Base-by-base conservation (phyloP, 805 yeast species). In the Gaillardinia entomophila region DNA sequence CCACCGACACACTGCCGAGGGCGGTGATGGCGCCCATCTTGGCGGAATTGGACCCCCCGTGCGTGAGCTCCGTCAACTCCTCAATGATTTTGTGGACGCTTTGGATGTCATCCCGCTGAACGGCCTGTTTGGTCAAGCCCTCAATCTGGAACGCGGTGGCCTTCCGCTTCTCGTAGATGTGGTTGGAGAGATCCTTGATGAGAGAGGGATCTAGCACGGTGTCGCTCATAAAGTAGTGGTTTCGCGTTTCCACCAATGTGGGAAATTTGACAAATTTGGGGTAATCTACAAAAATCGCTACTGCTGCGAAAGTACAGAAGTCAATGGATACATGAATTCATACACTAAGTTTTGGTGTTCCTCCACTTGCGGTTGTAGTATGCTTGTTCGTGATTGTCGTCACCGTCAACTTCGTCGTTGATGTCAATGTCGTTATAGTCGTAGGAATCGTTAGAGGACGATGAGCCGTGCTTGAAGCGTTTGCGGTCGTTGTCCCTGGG, bases 1-100 rank as follows among this genome's bases (percentile, higher is more conserved):
- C 97, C 35, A 92, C 89, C 0, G 96, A 88, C 3, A 88, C 92
- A 10, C 96, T 95, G 4, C 97, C 98, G 13, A 92, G 64, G 0
- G 97, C 97, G 43, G 95, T 90, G 26, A 90, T 69, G 0, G 97
- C 97, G 12, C 98, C 98, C 67, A 88, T 89, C 46, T 96, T 74
- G 12, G 67, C 67, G 4, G 95, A 19, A 30, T 60, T 63, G 26
- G 69, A 83, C 71, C 32, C 96, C 78, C 60, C 85, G 31, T 53
- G 55, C 79, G 66, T 89, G 84, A 35, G 83, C 74, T 26, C 96
- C 75, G 63, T 86, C 35, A 92, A 64, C 50, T 88, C 95, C 37
- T 75, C 79, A 27, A 90, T 83, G 34, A 80, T 75, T 27, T 59
- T 62, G 33, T 71, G 71, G 33, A 85, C 77, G 31, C 73, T 74